Base-by-base conservation (phyloP, 345 rosid genomes). In the Murraya koenigii region DNA sequence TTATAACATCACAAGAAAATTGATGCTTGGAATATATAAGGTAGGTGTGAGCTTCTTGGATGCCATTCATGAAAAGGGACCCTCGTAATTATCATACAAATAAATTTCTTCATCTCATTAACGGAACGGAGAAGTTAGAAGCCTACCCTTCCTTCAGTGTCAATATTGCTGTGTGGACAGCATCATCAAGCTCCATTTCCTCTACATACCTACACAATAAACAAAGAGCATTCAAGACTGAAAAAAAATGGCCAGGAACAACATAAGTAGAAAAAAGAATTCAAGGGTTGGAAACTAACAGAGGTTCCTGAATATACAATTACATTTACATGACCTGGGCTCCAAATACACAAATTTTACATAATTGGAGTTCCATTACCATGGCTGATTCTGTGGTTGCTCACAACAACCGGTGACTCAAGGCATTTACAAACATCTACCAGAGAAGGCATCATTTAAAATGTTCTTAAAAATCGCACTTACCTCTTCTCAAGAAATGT, bases 171-270 rank as follows among this genome's bases (percentile, higher is more conserved):
- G 99, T 93, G 90, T 95, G 98, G 39, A 95, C 94, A 32, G 98
- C 99, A 91, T 95, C 99, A 77, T 95, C 99, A 55, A 95, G 98
- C 88, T 95, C 99, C 98, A 95, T 92, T 78, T 95, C 99, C 75
- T 95, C 98, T 4, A 96, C 91, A 82, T 93, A 95, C 87, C 98
- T 92, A 81, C 22, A 66, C 23, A 25, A 39, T 0, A 49, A 75
- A 49, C 63, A 22, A 67, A 75, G 66, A 35, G 56, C 39, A 35
- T 60, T 22, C 35, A 23, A n/a, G 69, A 68, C 54, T 33, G 25
- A 61, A 23, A 44, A 68, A 65, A 8, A 2, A 35, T 35, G 33
- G 26, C 52, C 54, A 75, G 13, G 13, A 15, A n/a, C 35, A 77
- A 55, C 26, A 23, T 26, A 19, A 28, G 61, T 20, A 67, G 17